phyloP scores from a whole-genome alignment of 192 early-diverging fungal genomes.

The Obelidium mucronatum region DNA sequence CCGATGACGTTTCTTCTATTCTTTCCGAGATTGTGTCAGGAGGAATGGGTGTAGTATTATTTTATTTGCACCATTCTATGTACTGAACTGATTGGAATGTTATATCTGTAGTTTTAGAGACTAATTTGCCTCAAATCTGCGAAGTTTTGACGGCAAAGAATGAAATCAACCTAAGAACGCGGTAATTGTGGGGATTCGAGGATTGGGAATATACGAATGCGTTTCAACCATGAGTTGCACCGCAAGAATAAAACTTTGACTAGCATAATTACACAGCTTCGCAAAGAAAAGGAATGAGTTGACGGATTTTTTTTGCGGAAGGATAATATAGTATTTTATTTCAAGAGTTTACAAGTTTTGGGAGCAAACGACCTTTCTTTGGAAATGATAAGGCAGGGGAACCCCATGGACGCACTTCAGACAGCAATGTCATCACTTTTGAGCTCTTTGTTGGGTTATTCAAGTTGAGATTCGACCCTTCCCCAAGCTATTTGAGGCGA shows the following conservation, averaged over 20 bases:
- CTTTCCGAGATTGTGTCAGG: constrained; percentile 88
- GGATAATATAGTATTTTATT: no score
- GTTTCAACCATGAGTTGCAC: background rate
- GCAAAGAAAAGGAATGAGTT: no score
- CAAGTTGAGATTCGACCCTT: constrained; percentile 8
- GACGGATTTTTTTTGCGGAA: no score
- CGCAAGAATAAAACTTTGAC: no score
- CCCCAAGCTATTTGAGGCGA: constrained; percentile 33
- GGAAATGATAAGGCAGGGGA: constrained; percentile 46
- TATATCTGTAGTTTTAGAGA: constrained; percentile 29
- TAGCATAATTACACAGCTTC: no score
- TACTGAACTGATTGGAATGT: background rate
- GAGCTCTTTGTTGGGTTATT: constrained; percentile 16
- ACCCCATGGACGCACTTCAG: constrained; percentile 63
- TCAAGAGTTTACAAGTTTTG: constrained; percentile 15
- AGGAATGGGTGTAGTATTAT: constrained; percentile 73
- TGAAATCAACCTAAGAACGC: constrained; percentile 30
- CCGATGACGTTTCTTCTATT: constrained; percentile 86
- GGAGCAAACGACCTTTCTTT: constrained; percentile 42
- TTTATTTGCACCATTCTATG: background rate
- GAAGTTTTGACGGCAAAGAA: constrained; percentile 36
- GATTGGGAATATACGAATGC: no score
- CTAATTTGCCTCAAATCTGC: constrained; percentile 36
- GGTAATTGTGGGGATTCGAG: no score
- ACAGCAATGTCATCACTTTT: constrained; percentile 46